phyloP scores from a whole-genome alignment of 176 grass and related monocot genomes.

The Ananas comosus region DNA sequence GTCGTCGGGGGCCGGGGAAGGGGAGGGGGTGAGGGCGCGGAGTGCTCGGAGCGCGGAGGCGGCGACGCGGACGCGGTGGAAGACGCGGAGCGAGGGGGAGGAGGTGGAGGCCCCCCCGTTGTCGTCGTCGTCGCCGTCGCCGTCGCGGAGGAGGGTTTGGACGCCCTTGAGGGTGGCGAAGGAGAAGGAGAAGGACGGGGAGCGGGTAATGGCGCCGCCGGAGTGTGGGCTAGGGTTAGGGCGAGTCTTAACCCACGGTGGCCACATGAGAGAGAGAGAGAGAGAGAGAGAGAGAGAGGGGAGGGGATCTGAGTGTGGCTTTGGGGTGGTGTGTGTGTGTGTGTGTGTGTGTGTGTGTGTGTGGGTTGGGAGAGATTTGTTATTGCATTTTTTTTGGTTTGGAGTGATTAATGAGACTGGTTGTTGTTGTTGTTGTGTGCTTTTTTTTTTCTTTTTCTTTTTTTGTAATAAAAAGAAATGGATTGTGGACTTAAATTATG shows the following conservation, averaged over 20 bases:
- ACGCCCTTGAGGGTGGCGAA: constrained; percentile 59
- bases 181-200: constrained; percentile 42
- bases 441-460: too few relatives aligned
- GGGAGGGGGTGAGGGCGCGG: constrained; percentile 45
- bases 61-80: constrained; percentile 60
- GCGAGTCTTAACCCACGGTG: constrained; percentile 56
- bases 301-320: constrained; percentile 16
- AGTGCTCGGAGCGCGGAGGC: constrained; percentile 43
- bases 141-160: constrained; percentile 41
- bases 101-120: background rate
- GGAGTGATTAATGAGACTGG: too few relatives aligned
- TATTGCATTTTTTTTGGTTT: too few relatives aligned
- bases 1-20: constrained; percentile 1
- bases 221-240: constrained; percentile 14
- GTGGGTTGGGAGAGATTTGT: too few relatives aligned
- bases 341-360: too few relatives aligned
- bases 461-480: too few relatives aligned
- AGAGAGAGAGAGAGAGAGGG: background rate
- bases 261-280: constrained; percentile 41
- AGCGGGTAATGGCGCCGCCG: constrained; percentile 5
- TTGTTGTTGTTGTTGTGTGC: too few relatives aligned
- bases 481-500: too few relatives aligned
- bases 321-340: background rate
- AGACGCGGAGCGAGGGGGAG: constrained; percentile 19
- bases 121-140: background rate